Base-by-base conservation (phyloP, 106 monocot species). In the Dendrobium officinale region DNA sequence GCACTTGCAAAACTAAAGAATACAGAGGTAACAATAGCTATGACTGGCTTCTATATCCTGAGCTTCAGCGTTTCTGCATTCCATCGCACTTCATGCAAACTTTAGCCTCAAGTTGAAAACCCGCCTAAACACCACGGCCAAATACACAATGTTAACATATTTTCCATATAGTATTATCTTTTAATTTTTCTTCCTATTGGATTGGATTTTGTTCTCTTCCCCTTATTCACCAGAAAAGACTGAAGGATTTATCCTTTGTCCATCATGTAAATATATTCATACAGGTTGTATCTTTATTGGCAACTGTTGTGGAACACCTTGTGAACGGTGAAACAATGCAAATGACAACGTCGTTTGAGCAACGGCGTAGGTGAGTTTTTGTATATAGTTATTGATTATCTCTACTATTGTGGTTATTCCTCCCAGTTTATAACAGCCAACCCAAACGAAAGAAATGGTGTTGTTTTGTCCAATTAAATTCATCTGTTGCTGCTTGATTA, bases 311-410 rank as follows among this genome's bases (percentile, higher is more conserved):
- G 56, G 92, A 92, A 79, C 90, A 95, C 84, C 84, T 95, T 31
- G 95, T 95, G 29, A 95, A 90, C 47, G 95, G 95, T 43, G 92
- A 95, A 90, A 95, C 90, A 66, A 95, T 95, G 95, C 95, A 95
- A 83, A 95, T 95, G 90, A 81, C 90, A 47, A 89, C 83, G 68
- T 80, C 87, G 55, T 77, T 77, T 49, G 95, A 95, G 67, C 85
- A 95, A 81, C 87, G 88, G 26, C 84, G 86, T 51, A 92, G 95
- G 95, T 95, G 40, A 40, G 73, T 19, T 73, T 73, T 4, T 73
- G 15, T 42, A 42, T 73, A 18, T 40, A 1, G 33, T 19, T 37
- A 41, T 73, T 73, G 5, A 73, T 73, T 41, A 5, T 73, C 37
- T 37, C 31, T 72, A 10, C 6, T 40, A 40, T 72, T 64, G 20